These are phyloP conservation scores for Beverwykella pulmonaria DNA, from an alignment of 495 filamentous ascomycete species.

Conservation along the genomic window DNA sequence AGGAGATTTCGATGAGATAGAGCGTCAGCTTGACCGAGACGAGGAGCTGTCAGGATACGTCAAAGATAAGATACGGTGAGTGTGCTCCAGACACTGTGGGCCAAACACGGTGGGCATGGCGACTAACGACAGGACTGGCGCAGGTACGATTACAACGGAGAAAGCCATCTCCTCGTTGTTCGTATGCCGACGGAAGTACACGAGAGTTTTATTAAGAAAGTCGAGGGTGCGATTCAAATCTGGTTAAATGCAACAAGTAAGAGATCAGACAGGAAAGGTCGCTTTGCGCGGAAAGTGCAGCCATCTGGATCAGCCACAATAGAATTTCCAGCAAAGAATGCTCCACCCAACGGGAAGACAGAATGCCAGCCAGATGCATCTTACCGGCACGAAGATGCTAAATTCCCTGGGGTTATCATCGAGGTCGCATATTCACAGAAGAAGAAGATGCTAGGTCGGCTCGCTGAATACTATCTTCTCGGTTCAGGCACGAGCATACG, in stretches of 20 bases:
- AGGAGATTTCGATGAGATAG: constrained; percentile 24
- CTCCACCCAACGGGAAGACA: constrained; percentile 2
- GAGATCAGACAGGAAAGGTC: constrained; percentile 17
- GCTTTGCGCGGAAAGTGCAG: constrained; percentile 23
- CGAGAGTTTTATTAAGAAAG: constrained; percentile 16
- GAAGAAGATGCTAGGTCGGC: background rate
- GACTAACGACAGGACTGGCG: no score
- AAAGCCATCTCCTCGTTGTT: constrained; percentile 4
- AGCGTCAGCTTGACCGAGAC: constrained; percentile 12
- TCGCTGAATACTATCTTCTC: constrained; percentile 11
- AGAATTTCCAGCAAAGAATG: constrained; percentile 1
- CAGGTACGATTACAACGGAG: constrained; percentile 23
- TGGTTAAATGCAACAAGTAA: constrained; percentile 19
- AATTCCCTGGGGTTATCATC: constrained; percentile 7
- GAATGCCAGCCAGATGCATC: constrained; percentile 16
- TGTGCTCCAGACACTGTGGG: constrained; percentile 5
- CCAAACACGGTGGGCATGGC: constrained; percentile 5
- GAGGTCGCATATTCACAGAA: constrained; percentile 25
- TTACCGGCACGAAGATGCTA: constrained; percentile 8
- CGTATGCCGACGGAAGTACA: constrained; percentile 24
- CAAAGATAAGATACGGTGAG: constrained; percentile 12
- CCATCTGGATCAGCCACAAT: constrained; percentile 23
- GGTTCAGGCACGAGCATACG: background rate
- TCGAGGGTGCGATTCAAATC: constrained; percentile 26
- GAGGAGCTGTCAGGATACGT: constrained; percentile 4